phyloP scores from a whole-genome alignment of 2,329 filamentous ascomycete genomes.

The Verticillium albo-atrum region DNA sequence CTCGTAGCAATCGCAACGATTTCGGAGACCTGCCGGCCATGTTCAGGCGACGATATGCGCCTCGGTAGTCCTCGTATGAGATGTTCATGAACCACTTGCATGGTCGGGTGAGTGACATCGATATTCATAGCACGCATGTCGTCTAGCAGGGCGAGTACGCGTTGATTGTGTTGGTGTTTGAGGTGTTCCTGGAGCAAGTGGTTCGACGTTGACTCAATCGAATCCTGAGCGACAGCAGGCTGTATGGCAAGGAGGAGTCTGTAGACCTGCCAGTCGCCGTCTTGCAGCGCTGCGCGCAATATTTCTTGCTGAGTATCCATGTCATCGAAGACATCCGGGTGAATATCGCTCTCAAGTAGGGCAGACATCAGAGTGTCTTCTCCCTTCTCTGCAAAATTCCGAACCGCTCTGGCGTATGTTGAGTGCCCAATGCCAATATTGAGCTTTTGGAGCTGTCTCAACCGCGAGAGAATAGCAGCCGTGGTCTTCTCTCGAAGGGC shows the following conservation, averaged over 20 bases:
- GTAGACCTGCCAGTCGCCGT: not conserved
- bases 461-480: conserved; percentile 50
- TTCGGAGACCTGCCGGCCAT: not conserved
- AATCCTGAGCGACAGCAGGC: conserved; percentile 24
- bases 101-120: conserved; percentile 14
- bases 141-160: conserved; percentile 27
- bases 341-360: conserved; percentile 45
- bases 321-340: conserved; percentile 53
- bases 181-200: conserved; percentile 24
- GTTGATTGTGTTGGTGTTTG: conserved; percentile 17
- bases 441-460: conserved; percentile 55
- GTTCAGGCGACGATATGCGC: not conserved
- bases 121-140: conserved; percentile 30
- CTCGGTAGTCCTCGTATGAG: conserved; percentile 5
- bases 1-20: conserved; percentile 4
- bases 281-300: conserved; percentile 11
- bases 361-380: conserved; percentile 44
- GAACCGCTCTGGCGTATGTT: conserved; percentile 61
- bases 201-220: conserved; percentile 25
- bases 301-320: conserved; percentile 33
- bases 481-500: conserved; percentile 59
- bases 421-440: conserved; percentile 60
- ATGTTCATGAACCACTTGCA: conserved; percentile 5
- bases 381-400: conserved; percentile 55
- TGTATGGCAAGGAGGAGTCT: conserved; percentile 38